Evolutionary conservation across 2,329 filamentous ascomycete species (phyloP), one percentile per base, ranked within the genome.

Genomic region (Pyricularia grisea): DNA sequence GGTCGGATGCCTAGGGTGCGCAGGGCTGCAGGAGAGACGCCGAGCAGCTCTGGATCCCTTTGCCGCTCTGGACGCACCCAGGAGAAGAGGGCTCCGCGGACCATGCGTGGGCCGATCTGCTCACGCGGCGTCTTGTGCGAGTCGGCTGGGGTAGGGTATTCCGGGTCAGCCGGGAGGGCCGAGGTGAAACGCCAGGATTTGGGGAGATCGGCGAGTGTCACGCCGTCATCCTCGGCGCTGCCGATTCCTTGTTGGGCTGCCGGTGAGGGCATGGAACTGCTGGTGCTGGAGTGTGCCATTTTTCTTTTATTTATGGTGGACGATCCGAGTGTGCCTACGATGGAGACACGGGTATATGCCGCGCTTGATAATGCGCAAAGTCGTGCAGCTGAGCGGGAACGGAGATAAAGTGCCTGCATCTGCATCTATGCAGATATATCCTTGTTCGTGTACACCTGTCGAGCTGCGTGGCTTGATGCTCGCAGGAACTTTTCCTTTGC

Each of bases 81-180:
- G 10, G 94, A 97, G 80, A 92, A 99, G 67, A 94, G 80, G 4
- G 95, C 94, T 70, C 89, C 87, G 76, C 90, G 92, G 60, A 99
- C 95, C 77, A 93, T 84, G 66, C 94, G 90, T 20, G 95, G 94
- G 0, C 87, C 85, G 66, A 98, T 89, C 50, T 90, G 81, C 69
- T 90, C 85, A 74, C 94, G 88, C 1, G 93, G 90, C 0, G 92
- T 93, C 73, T 87, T 86, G 78, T 98, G 92, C 0, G 94, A 97
- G 70, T 86, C 85, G 71, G 88, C 85, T 0, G 95, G 93, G 0
- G 93, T 96, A 20, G 93, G 90, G 76, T 92, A 97, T 31, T 86
- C 80, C 12, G 89, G 79, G 76, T 99, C 95, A 10, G 93, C 79
- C 3, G 94, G 92, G 4, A 97, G 82, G 9, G 82, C 82, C n/a